These are phyloP conservation scores for Stropharia rugosoannulata DNA, from an alignment of 768 basidiomycete species.

Conservation along the genomic window DNA sequence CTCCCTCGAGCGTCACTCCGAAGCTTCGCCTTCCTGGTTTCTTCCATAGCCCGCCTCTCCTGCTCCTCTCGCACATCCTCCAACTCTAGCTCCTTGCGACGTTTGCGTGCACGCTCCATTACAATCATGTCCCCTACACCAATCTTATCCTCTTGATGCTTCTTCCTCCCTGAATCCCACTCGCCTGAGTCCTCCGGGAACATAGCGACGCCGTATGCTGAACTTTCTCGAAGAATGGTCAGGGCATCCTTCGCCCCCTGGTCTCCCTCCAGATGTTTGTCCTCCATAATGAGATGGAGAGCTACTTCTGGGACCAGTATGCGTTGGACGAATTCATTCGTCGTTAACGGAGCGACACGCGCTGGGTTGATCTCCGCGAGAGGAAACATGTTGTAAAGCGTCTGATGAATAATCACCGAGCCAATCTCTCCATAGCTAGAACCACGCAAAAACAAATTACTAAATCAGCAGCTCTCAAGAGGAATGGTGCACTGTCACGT, in stretches of 20 bases:
- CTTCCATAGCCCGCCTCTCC: neutral
- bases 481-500: slow-evolving; percentile 30
- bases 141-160: slow-evolving; percentile 27
- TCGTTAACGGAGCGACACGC: slow-evolving; percentile 63
- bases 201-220: slow-evolving; percentile 82
- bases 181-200: slow-evolving; percentile 66
- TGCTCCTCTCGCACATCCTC: slow-evolving; percentile 30
- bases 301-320: slow-evolving; percentile 92
- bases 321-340: slow-evolving; percentile 76
- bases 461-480: neutral
- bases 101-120: slow-evolving; percentile 52
- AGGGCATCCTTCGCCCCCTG: slow-evolving; percentile 45
- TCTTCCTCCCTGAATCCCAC: slow-evolving; percentile 25
- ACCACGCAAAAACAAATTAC: neutral
- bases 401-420: slow-evolving; percentile 76
- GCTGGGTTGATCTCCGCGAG: slow-evolving; percentile 51
- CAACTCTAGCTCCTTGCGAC: slow-evolving; percentile 48
- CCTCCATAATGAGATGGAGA: slow-evolving; percentile 77
- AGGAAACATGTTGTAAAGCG: slow-evolving; percentile 75
- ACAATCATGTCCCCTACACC: slow-evolving; percentile 51
- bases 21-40: neutral
- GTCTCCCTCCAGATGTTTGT: slow-evolving; percentile 48
- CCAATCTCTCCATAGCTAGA: slow-evolving; percentile 85
- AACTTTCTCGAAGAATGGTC: slow-evolving; percentile 67
- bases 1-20: slow-evolving; percentile 5